Evolutionary conservation across 202 grass and related monocot species (phyloP), one percentile per base, ranked within the genome.

Genomic region (Schoenoplectus tabernaemontani): DNA sequence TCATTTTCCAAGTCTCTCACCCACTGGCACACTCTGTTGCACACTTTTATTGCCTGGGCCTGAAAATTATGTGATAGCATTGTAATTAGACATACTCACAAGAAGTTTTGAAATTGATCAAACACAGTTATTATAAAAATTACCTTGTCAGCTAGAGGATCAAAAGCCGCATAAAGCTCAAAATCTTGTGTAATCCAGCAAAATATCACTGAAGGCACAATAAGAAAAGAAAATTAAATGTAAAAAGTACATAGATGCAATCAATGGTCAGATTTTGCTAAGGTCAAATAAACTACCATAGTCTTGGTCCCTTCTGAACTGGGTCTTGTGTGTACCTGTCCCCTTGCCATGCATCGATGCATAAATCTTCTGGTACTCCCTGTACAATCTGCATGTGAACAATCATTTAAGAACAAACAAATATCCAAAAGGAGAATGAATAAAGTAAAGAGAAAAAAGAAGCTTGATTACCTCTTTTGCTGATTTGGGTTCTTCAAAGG

Each of bases 101-200:
- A 65, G 15, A 2, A 53, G 24, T 44, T 44, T 16, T 12, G 9
- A 75, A 32, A 75, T 51, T 42, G 17, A 80, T 38, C 41, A 19
- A 51, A 85, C 8, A 57, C 38, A 26, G 1, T 46, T 79, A n/a
- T 58, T 56, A 73, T 48, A 65, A 56, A 57, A 70, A 50, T 80
- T 9, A 98, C 96, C 96, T 96, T 99, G 65, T 99, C 92, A 7
- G 92, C 85, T 54, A 99, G 72, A 75, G 96, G 92, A 85, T 88
- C 87, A 84, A 99, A 99, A 17, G 96, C 77, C 12, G 96, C 92
- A 82, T 96, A 99, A 16, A 99, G 83, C 71, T 99, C 96, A 88
- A 99, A 99, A 81, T 99, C 92, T 84, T 93, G 96, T 43, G 96
- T 99, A 83, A 99, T 96, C 96, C 96, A 99, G 77, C 92, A 93